Base-by-base conservation (phyloP, 352 stramenopile genomes). In the Pythium brassicae region DNA sequence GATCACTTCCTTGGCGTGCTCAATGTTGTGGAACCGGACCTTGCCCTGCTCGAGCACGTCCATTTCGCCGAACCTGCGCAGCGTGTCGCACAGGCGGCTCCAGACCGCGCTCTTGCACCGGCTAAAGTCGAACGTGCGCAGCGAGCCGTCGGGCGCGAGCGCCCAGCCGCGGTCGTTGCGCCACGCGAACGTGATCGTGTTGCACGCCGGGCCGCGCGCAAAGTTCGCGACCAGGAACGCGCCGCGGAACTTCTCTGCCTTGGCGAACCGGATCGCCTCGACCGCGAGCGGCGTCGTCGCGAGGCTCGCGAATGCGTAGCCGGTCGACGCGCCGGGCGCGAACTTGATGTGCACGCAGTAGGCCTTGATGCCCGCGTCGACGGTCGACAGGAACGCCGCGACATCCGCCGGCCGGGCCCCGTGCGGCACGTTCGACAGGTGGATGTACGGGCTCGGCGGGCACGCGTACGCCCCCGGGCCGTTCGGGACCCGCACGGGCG, bases 261-360 rank as follows among this genome's bases (percentile, higher is more conserved):
- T 61, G 20, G 82, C 64, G 45, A 66, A 87, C 22, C 66, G 66
- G 32, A 92, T 88, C 7, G 73, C 71, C 50, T 86, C 65, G 8
- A 71, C 66, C 6, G 83, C 76, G 44, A 76, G 61, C n/a, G 78
- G 50, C 17, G 72, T 76, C 15, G 78, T 71, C 8, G 78, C 66
- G 34, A 90, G 57, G 43, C 72, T 86, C 43, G 88, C 76, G 34
- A 92, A 92, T 29, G 79, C 80, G 49, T 87, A 92, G 8, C 66
- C 69, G 23, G 17, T 39, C 22, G 29, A 5, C 12, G 14, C 2
- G 68, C 69, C 0, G 59, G 65, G 34, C 72, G 71, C 68, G 29
- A 77, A 64, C 55, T 89, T 87, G 55, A 89, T 68, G 46, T 90
- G 80, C 42, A 92, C 76, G 50, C 62, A 68, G 32, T 67, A 66